phyloP scores from a whole-genome alignment of 805 yeast genomes.

The Wickerhamiella azymoides region DNA sequence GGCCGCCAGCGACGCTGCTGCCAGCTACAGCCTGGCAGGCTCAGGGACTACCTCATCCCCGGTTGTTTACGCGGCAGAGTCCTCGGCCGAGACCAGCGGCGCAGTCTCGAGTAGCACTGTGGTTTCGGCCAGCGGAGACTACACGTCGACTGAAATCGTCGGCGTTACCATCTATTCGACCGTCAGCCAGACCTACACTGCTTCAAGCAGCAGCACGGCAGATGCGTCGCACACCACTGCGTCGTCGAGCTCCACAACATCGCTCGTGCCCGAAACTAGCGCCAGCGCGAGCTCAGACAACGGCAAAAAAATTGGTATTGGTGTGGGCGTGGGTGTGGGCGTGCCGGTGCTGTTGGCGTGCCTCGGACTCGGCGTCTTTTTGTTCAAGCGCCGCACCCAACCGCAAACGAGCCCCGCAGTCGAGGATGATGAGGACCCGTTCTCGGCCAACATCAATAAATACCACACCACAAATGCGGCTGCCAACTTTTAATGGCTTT shows the following conservation, averaged over 20 bases:
- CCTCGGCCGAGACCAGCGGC: neutral
- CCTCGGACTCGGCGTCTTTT: conserved; percentile 14
- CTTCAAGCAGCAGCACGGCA: neutral
- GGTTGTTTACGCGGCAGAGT: neutral
- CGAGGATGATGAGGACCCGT: conserved; percentile 24
- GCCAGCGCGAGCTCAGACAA: conserved; percentile 6
- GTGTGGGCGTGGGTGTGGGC: conserved; percentile 61
- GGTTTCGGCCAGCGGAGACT: neutral
- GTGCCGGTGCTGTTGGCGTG: conserved; percentile 39
- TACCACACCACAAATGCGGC: conserved; percentile 26
- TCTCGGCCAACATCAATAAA: conserved; percentile 27
- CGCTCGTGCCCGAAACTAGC: conserved; percentile 3
- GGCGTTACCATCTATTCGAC: conserved; percentile 4
- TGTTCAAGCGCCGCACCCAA: conserved; percentile 15
- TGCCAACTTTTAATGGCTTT: conserved; percentile 22
- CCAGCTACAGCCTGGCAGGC: neutral
- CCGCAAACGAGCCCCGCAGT: conserved; percentile 7
- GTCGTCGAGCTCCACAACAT: conserved; percentile 1
- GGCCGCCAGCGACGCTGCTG: neutral
- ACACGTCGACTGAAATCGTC: conserved; percentile 2
- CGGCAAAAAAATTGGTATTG: conserved; percentile 40
- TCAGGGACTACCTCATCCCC: neutral
- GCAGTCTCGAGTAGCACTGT: neutral
- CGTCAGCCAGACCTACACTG: neutral
- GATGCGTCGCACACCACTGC: neutral